Percentiles rank a stretch among this genome's conserved stretches.
These are phyloP conservation scores for Colletotrichum higginsianum DNA, from an alignment of 2,329 filamentous ascomycete genomes.

Conservation along the genomic window DNA sequence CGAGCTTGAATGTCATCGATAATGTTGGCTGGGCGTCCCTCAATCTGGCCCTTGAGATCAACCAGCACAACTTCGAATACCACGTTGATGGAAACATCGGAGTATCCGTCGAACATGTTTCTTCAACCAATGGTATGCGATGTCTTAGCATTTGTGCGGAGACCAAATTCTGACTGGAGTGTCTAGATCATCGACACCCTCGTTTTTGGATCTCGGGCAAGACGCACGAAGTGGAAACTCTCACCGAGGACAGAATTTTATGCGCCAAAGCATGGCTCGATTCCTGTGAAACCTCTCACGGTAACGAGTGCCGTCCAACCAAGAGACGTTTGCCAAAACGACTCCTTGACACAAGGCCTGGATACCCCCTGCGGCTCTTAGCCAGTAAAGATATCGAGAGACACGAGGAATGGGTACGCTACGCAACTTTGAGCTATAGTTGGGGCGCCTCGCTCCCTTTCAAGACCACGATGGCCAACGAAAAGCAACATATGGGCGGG, in stretches of 20 bases:
- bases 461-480: not conserved
- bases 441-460: not conserved
- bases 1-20: no score
- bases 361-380: not conserved
- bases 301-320: not conserved
- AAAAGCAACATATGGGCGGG: not conserved
- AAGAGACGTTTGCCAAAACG: not conserved
- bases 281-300: not conserved
- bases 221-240: not conserved
- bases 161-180: not conserved
- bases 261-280: conserved; percentile 8
- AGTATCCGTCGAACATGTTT: not conserved
- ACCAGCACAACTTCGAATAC: not conserved
- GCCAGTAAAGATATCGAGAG: not conserved
- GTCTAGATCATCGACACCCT: conserved; percentile 6
- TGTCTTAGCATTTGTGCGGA: not conserved
- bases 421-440: conserved; percentile 18
- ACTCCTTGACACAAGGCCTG: not conserved
- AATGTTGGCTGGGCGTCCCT: not conserved
- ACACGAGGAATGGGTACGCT: not conserved
- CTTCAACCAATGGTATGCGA: not conserved
- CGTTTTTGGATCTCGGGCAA: conserved; percentile 12
- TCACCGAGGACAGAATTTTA: not conserved
- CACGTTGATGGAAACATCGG: not conserved
- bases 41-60: not conserved